Conservation (phyloP, 2,329 filamentous ascomycete genomes). For the Phaeosphaeriaceae sp. region DNA sequence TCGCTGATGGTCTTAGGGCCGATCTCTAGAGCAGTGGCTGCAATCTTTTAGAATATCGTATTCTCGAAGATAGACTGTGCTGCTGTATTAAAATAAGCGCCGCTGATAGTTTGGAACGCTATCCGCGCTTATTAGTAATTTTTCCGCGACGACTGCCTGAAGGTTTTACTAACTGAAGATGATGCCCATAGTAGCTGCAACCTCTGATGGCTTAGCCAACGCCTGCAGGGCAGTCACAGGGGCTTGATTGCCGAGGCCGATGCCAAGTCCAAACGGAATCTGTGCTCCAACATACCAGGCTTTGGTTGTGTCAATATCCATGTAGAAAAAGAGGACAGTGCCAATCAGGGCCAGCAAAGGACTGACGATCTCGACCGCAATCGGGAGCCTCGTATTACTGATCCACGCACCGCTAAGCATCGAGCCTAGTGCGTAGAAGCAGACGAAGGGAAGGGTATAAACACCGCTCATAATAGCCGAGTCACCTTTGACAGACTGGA, state of each 20-base stretch:
- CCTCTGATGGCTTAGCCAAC: background rate
- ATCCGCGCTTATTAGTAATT: background rate
- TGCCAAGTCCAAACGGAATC: slow-evolving; percentile 34
- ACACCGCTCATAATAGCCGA: slow-evolving; percentile 49
- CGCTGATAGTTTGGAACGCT: background rate
- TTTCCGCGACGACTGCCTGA: background rate
- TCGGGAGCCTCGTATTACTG: background rate
- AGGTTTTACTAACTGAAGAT: slow-evolving; percentile 3
- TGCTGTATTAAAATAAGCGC: background rate
- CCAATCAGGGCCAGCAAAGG: slow-evolving; percentile 19
- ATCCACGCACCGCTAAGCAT: background rate
- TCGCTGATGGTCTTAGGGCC: no score
- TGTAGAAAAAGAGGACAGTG: slow-evolving; percentile 48
- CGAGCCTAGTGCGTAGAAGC: slow-evolving; percentile 17
- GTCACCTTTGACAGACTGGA: slow-evolving; percentile 50
- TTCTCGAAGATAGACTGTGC: background rate
- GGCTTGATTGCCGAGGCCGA: slow-evolving; percentile 51
- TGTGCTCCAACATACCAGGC: slow-evolving; percentile 34
- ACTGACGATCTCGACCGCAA: background rate
- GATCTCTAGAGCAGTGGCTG: no score
- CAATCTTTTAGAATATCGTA: no score
- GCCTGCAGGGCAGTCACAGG: slow-evolving; percentile 46
- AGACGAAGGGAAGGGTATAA: slow-evolving; percentile 50
- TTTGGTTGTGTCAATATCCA: slow-evolving; percentile 30
- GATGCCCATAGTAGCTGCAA: background rate